phyloP scores from a whole-genome alignment of 1,284 basidiomycete species.

The Malassezia nana region DNA sequence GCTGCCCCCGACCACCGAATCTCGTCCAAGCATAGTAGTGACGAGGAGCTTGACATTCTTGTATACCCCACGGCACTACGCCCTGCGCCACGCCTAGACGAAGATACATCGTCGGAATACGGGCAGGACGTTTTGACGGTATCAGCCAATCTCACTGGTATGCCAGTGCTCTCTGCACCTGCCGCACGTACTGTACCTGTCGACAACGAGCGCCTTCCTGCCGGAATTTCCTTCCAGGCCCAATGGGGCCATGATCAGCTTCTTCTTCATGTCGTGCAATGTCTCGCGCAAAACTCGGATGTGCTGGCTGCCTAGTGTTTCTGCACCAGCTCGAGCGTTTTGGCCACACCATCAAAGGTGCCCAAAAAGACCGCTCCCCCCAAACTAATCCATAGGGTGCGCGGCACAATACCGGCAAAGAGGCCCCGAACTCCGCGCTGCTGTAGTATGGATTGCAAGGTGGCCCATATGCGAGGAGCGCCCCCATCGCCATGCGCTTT shows the following conservation, averaged over 20 bases:
- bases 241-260: slow-evolving; percentile 78
- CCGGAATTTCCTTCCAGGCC: slow-evolving; percentile 72
- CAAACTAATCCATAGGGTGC: slow-evolving; percentile 88
- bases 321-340: slow-evolving; percentile 16
- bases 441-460: slow-evolving; percentile 56
- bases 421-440: slow-evolving; percentile 67
- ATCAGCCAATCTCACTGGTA: slow-evolving; percentile 75
- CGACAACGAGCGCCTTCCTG: slow-evolving; percentile 57
- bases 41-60: slow-evolving; percentile 62
- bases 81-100: slow-evolving; percentile 29
- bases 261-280: slow-evolving; percentile 56
- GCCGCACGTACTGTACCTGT: slow-evolving; percentile 40
- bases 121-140: slow-evolving; percentile 87
- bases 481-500: slow-evolving; percentile 2
- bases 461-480: slow-evolving; percentile 31
- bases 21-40: slow-evolving; percentile 24
- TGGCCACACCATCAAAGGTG: slow-evolving; percentile 61
- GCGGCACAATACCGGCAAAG: slow-evolving; percentile 77
- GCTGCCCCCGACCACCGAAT: slow-evolving; percentile 54
- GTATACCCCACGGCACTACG: slow-evolving; percentile 57
- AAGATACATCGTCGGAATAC: slow-evolving; percentile 52
- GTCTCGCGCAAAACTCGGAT: slow-evolving; percentile 47
- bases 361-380: slow-evolving; percentile 95
- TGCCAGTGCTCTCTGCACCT: slow-evolving; percentile 73
- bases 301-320: not conserved